Percentiles rank a stretch among this genome's conserved stretches.
phyloP scores from a whole-genome alignment of 1,139 yeast species.

The Chernovozyma aurita region DNA sequence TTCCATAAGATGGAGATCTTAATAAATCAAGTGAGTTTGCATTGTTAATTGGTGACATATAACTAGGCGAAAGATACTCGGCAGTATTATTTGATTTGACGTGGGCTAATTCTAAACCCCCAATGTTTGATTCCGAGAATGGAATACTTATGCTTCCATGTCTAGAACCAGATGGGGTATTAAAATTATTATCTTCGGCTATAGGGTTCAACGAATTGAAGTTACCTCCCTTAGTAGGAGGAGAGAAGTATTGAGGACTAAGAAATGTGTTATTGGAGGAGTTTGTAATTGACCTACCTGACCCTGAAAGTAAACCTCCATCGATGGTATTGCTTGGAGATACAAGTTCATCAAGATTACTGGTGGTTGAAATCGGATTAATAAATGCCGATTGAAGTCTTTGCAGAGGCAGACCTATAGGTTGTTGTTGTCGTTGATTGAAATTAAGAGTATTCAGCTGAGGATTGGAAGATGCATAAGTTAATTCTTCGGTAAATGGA shows the following conservation, averaged over 20 bases:
- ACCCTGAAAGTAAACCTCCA: neutral
- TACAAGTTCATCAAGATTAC: slow-evolving; percentile 9
- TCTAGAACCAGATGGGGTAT: slow-evolving; percentile 27
- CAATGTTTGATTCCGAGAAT: slow-evolving; percentile 4
- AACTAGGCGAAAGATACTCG: slow-evolving; percentile 14
- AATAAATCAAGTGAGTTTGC: slow-evolving; percentile 27
- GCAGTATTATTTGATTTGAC: slow-evolving; percentile 1
- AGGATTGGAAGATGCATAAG: slow-evolving; percentile 5
- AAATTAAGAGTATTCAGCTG: neutral
- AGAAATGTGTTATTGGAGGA: slow-evolving; percentile 19
- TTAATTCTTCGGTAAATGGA: slow-evolving; percentile 8
- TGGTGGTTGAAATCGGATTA: slow-evolving; percentile 2
- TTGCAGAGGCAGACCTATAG: slow-evolving; percentile 4
- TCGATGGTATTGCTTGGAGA: slow-evolving; percentile 8
- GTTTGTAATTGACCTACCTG: slow-evolving; percentile 3
- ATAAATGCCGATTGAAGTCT: slow-evolving; percentile 1
- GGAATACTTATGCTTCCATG: slow-evolving; percentile 32
- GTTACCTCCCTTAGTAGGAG: slow-evolving; percentile 24
- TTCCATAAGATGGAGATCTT: slow-evolving; percentile 23
- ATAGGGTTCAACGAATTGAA: slow-evolving; percentile 29
- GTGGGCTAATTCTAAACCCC: neutral
- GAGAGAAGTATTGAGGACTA: slow-evolving; percentile 42
- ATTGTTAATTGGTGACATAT: slow-evolving; percentile 7
- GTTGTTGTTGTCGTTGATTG: neutral
- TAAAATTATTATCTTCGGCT: slow-evolving; percentile 22